Evolutionary conservation across 306 rosid genomes (phyloP).

Genomic region (Quercus bicolor): DNA sequence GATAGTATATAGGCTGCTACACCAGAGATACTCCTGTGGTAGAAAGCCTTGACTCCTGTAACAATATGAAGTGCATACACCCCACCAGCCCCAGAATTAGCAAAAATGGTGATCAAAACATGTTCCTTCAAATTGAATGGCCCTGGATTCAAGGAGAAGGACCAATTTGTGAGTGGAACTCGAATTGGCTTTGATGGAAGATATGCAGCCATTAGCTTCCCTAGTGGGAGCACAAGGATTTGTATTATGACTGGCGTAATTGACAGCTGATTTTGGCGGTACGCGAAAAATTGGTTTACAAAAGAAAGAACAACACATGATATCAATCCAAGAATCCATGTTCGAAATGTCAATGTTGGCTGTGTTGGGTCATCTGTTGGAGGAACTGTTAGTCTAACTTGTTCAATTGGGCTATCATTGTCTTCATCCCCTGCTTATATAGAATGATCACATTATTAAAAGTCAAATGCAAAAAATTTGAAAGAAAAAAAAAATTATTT

Average conservation of each 20-base stretch:
- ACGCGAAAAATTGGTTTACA: constrained; percentile 67
- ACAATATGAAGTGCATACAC: constrained; percentile 73
- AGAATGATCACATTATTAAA: not conserved
- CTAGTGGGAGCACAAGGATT: constrained; percentile 65
- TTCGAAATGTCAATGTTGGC: constrained; percentile 70
- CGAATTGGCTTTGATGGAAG: constrained; percentile 34
- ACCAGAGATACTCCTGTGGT: constrained; percentile 50
- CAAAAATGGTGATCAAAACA: constrained; percentile 76
- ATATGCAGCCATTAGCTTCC: constrained; percentile 77
- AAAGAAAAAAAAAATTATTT: no score
- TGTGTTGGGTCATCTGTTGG: constrained; percentile 59
- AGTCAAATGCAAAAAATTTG: not conserved
- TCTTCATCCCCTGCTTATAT: constrained; percentile 33
- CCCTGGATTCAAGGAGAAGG: constrained; percentile 72
- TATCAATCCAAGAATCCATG: constrained; percentile 70
- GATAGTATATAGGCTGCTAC: constrained; percentile 63
- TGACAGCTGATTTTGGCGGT: constrained; percentile 49
- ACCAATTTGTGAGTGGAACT: constrained; percentile 51
- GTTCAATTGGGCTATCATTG: constrained; percentile 73
- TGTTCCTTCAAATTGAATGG: constrained; percentile 82
- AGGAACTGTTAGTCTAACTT: constrained; percentile 77
- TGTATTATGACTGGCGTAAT: constrained; percentile 66
- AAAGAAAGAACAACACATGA: constrained; percentile 66
- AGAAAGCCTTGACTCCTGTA: constrained; percentile 80
- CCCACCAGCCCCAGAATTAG: constrained; percentile 59